A percentile compares a stretch with the other conserved stretches of the same genome.
These are phyloP conservation scores for Mortierella sp. DNA, from an alignment of 371 early-diverging fungal species.

Conservation along the genomic window DNA sequence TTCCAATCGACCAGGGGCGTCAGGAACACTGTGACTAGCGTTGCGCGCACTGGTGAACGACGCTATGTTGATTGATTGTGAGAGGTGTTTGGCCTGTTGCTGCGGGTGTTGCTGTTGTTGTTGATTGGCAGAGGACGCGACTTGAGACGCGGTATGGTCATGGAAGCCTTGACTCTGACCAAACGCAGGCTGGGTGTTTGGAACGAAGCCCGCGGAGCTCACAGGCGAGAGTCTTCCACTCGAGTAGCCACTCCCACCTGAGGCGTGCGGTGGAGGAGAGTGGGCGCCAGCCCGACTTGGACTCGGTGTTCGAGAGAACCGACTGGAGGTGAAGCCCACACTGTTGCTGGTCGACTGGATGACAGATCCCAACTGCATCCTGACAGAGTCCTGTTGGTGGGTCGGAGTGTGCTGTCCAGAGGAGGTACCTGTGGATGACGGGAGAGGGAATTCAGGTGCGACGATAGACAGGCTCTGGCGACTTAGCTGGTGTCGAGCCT, in stretches of 20 bases:
- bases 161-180: conserved; percentile 29
- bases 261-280: conserved; percentile 21
- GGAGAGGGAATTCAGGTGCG: conserved; percentile 6
- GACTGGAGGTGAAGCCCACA: conserved; percentile 11
- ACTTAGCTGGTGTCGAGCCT: conserved; percentile 10
- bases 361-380: background rate
- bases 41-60: conserved; percentile 13
- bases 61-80: conserved; percentile 9
- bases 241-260: conserved; percentile 21
- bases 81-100: conserved; percentile 7
- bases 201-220: conserved; percentile 7
- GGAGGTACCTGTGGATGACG: conserved; percentile 12
- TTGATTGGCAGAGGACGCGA: background rate
- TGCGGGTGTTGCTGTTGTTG: conserved; percentile 18
- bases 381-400: conserved; percentile 11
- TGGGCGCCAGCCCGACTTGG: conserved; percentile 24
- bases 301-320: conserved; percentile 34
- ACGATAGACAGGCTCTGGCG: conserved; percentile 25
- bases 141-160: conserved; percentile 14
- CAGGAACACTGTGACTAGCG: conserved; percentile 11
- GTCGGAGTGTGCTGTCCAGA: conserved; percentile 26
- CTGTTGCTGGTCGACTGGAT: conserved; percentile 5
- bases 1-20: conserved; percentile 9
- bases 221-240: conserved; percentile 35
- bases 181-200: conserved; percentile 11